Percentiles rank a stretch among this genome's conserved stretches.
phyloP scores from a whole-genome alignment of 495 filamentous ascomycete genomes.

The Astrothelium subdiscretum region DNA sequence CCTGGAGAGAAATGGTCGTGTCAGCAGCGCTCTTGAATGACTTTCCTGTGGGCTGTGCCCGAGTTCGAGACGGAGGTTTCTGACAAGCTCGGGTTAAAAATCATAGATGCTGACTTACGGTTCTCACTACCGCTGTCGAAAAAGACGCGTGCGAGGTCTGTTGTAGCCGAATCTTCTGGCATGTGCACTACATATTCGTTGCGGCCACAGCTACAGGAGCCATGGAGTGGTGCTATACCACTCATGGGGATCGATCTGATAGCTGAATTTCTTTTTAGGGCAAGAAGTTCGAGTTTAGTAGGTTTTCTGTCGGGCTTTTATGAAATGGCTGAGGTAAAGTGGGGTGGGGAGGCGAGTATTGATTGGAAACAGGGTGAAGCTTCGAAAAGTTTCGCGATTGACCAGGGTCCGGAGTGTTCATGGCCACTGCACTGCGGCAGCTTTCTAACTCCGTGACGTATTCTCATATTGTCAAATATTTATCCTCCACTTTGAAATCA shows the following conservation, averaged over 20 bases:
- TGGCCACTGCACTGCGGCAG: background rate
- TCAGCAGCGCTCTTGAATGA: no score
- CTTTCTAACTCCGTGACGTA: no score
- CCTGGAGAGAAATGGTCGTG: conserved; percentile 32
- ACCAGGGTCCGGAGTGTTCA: background rate
- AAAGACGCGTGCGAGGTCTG: conserved; percentile 46
- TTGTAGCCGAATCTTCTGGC: conserved; percentile 41
- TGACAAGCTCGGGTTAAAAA: no score
- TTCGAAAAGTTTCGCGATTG: background rate
- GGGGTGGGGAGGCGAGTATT: background rate
- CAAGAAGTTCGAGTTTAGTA: background rate
- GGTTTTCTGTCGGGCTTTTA: background rate
- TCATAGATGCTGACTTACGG: conserved; percentile 51
- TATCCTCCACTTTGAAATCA: no score
- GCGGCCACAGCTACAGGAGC: conserved; percentile 74
- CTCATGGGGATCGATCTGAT: background rate
- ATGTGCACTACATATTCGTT: conserved; percentile 68
- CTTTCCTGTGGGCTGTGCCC: no score
- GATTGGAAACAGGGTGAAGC: background rate
- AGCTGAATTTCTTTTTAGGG: background rate
- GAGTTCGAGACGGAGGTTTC: no score
- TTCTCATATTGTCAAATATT: no score
- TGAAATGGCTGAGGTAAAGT: background rate
- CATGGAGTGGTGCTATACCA: conserved; percentile 38
- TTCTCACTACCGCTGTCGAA: conserved; percentile 55